Evolutionary conservation across 2,329 filamentous ascomycete genomes (phyloP), one percentile per base, ranked within the genome.

Genomic region (Aphanoascus verrucosus): DNA sequence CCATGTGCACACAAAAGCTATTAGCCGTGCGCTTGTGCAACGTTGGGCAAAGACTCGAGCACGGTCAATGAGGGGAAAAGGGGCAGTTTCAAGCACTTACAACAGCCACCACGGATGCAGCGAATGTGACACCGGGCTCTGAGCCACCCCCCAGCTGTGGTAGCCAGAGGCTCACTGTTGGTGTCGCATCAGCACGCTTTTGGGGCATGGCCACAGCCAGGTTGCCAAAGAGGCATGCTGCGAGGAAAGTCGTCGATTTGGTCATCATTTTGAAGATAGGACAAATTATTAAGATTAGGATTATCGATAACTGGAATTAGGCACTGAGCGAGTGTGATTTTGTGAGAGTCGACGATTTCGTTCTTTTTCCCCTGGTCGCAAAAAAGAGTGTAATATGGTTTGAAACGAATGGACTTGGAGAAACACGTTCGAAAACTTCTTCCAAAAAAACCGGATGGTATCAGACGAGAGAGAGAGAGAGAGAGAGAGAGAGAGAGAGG

Each of bases 191-290:
- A 32, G 40, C 37, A 15, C 35, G 41, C n/a, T 37, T 44, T 15
- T 52, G 31, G 8, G 31, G 49, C 6, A 14, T 17, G 17, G 49
- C 49, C 15, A 23, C 11, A 38, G 49, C 20, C 17, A 52, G 38
- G 40, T 17, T 42, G 19, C 41, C 32, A 19, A 52, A 46, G 32
- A 44, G 41, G 11, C 40, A 52, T 12, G 41, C 32, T 2, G 49
- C 31, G 15, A 52, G 32, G 5, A 52, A 15, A 4, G 49, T 9
- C n/a, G 34, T 52, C 7, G 49, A 45, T 52, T 40, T 52, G 47
- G 9, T 34, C 17, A 50, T 23, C 48, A 50, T 50, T 20, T 43
- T 50, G 46, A 37, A 28, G 23, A 28, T 28, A 28, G 7, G 7
- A 7, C 23, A 28, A 7, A 28, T 28, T 7, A 28, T 28, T 28